Evolutionary conservation across 140 eudicot genomes (phyloP).

Genomic region (Anethum foeniculum): DNA sequence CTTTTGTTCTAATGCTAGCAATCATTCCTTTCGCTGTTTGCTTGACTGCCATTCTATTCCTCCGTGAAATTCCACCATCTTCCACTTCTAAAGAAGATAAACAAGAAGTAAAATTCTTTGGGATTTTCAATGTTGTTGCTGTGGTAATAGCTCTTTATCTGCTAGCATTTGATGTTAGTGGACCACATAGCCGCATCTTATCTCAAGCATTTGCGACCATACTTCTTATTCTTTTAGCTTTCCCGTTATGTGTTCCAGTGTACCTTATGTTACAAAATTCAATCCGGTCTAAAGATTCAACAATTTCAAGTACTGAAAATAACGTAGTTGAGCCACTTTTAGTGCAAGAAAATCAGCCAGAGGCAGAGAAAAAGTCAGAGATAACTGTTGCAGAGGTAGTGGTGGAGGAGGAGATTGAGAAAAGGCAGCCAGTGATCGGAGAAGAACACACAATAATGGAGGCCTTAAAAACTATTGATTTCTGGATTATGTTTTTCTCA

Average conservation of each 20-base stretch:
- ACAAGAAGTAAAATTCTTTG: conserved; percentile 4
- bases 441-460: conserved; percentile 85
- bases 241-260: conserved; percentile 1
- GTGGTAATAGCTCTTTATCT: conserved; percentile 1
- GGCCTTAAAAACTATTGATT: conserved; percentile 68
- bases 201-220: conserved; percentile 6
- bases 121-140: conserved; percentile 4
- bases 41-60: conserved; percentile 6
- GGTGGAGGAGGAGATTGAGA: conserved; percentile 22
- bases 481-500: conserved; percentile 81
- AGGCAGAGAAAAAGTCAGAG: neutral
- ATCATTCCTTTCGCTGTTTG: neutral
- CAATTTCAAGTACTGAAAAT: neutral
- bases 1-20: conserved; percentile 8
- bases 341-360: conserved; percentile 7
- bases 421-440: conserved; percentile 55
- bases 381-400: conserved; percentile 7
- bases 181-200: neutral
- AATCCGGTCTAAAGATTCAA: neutral
- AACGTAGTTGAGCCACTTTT: neutral
- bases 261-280: conserved; percentile 7
- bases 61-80: conserved; percentile 7
- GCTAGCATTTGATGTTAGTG: conserved; percentile 7
- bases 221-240: conserved; percentile 7
- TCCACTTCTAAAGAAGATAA: conserved; percentile 5